phyloP scores from a whole-genome alignment of 2,329 filamentous ascomycete genomes.

The Phoma sp. region DNA sequence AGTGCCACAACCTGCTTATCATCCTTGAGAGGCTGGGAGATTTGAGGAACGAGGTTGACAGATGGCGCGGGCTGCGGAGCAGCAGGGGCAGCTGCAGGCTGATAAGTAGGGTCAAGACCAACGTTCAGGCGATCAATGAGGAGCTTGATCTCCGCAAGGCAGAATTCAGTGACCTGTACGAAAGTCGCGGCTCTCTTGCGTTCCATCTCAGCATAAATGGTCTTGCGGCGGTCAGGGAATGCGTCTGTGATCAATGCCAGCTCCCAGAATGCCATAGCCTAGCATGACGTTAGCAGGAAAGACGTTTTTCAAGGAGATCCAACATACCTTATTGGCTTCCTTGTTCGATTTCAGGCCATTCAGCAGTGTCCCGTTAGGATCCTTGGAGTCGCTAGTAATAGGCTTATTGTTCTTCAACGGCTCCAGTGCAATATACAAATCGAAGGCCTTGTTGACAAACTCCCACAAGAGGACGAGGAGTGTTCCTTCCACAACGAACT shows the following conservation, averaged over 20 bases:
- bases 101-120: constrained; percentile 42
- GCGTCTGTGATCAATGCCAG: constrained; percentile 78
- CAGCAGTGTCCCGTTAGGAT: constrained; percentile 88
- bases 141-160: constrained; percentile 71
- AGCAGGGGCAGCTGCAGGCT: constrained; percentile 19
- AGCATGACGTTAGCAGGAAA: constrained; percentile 15
- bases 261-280: constrained; percentile 92
- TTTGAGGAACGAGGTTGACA: constrained; percentile 58
- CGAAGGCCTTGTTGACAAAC: constrained; percentile 77
- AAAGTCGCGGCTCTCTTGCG: constrained; percentile 80
- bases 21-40: constrained; percentile 58
- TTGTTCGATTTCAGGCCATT: constrained; percentile 86
- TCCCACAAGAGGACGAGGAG: constrained; percentile 79
- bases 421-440: constrained; percentile 78
- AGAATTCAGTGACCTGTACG: constrained; percentile 76
- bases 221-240: constrained; percentile 77
- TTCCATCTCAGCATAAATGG: constrained; percentile 87
- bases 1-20: constrained; percentile 56
- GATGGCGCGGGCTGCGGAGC: constrained; percentile 32
- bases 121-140: constrained; percentile 73
- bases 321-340: constrained; percentile 71
- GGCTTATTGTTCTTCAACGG: constrained; percentile 86
- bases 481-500: constrained; percentile 63
- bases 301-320: neutral
- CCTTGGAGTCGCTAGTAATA: constrained; percentile 83